These are phyloP conservation scores for Podospora pseudoanserina DNA, from an alignment of 495 filamentous ascomycete species.

Conservation along the genomic window DNA sequence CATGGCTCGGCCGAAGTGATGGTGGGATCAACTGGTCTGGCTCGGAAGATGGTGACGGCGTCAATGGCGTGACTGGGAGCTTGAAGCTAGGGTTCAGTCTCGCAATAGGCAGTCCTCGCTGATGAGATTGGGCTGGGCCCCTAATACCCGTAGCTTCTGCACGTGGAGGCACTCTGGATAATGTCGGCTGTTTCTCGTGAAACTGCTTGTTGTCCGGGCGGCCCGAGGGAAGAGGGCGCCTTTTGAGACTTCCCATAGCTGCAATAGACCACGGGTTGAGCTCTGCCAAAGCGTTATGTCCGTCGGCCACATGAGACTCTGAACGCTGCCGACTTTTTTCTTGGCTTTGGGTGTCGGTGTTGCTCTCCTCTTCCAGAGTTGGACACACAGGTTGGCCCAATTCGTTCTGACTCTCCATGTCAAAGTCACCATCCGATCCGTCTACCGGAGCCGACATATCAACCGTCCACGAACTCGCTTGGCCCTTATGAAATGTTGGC, in stretches of 20 bases:
- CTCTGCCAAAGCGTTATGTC: conserved; percentile 12
- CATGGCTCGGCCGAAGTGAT: neutral
- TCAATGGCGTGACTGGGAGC: neutral
- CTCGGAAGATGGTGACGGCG: neutral
- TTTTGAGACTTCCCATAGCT: neutral
- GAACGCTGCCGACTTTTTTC: neutral
- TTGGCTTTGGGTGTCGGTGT: neutral
- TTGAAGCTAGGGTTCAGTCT: neutral
- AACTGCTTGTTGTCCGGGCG: neutral
- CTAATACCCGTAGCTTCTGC: neutral
- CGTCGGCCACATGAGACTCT: neutral
- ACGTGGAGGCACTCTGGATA: neutral
- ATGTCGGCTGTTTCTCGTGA: neutral
- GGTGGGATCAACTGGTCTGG: neutral
- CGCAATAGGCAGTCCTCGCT: neutral
- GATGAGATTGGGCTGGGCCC: neutral
- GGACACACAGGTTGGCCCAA: neutral
- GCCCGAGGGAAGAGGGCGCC: neutral
- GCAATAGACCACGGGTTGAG: conserved; percentile 33
- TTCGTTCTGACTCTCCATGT: neutral
- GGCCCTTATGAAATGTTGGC: neutral
- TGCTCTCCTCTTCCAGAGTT: neutral
- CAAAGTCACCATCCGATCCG: neutral
- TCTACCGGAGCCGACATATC: neutral
- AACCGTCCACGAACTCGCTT: neutral